Evolutionary conservation across 73 alveolate species (phyloP).

Genomic region (Tetrahymena thermophila): DNA sequence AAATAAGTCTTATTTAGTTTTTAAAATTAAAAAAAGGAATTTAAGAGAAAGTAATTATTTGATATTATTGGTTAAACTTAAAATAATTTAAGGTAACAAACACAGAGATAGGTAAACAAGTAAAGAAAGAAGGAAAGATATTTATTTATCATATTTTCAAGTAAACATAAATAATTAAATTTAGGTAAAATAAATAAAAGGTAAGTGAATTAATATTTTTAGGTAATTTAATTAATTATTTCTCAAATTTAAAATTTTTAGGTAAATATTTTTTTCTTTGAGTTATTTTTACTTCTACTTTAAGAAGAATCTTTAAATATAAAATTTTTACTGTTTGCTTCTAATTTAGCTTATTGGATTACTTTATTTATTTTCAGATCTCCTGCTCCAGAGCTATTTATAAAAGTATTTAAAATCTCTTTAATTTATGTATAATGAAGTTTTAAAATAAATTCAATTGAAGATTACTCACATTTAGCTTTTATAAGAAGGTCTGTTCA

Average conservation of each 20-base stretch:
- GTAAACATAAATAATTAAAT: background rate
- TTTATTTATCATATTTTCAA: background rate
- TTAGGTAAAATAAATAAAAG: background rate
- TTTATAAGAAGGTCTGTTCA: background rate
- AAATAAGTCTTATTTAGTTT: no score
- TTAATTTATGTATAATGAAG: background rate
- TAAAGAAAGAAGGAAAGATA: no score
- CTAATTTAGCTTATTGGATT: background rate
- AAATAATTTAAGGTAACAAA: background rate
- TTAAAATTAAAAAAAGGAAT: background rate
- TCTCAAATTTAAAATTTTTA: background rate
- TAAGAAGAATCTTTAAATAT: background rate
- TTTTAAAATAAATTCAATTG: background rate
- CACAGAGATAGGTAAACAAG: no score
- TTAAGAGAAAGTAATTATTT: background rate
- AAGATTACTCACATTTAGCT: background rate
- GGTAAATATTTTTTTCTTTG: background rate
- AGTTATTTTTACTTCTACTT: background rate
- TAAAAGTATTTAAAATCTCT: background rate
- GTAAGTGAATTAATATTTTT: background rate
- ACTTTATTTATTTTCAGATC: background rate
- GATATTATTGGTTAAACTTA: background rate
- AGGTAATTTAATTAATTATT: background rate
- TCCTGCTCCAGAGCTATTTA: background rate
- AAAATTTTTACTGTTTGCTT: background rate